phyloP scores from a whole-genome alignment of 768 basidiomycete genomes.

The Suillus luteus region DNA sequence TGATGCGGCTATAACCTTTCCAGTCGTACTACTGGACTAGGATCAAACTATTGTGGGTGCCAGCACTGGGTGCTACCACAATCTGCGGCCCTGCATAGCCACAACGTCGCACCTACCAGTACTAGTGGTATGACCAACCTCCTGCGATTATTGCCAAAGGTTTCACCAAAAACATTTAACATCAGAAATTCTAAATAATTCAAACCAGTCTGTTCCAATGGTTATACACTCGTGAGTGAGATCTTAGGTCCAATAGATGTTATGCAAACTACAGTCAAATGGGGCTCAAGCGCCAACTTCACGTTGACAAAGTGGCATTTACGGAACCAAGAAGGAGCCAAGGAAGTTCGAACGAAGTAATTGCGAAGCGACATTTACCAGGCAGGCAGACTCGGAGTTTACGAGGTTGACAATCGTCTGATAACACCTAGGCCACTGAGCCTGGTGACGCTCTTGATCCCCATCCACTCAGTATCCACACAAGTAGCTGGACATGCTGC shows the following conservation, averaged over 20 bases:
- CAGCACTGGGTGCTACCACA: neutral
- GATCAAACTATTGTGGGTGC: neutral
- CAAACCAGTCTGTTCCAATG: neutral
- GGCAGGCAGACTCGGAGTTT: neutral
- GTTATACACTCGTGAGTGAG: neutral
- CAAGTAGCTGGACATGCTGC: constrained; percentile 18
- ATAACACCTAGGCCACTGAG: neutral
- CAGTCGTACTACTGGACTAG: neutral
- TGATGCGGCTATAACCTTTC: neutral
- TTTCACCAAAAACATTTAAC: neutral
- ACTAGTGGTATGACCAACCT: too few species aligned
- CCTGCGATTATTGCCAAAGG: neutral
- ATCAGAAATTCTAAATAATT: neutral
- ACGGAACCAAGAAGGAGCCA: neutral
- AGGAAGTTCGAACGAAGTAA: neutral
- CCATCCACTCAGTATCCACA: neutral
- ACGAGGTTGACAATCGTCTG: neutral
- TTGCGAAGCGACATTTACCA: neutral
- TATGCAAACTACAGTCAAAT: neutral
- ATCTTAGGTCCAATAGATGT: neutral
- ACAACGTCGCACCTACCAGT: neutral
- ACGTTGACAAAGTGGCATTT: neutral
- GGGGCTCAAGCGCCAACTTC: neutral
- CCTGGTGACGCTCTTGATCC: neutral
- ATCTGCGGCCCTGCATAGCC: neutral